phyloP scores from a whole-genome alignment of 2,329 filamentous ascomycete species.

The Pseudogymnoascus sp. region DNA sequence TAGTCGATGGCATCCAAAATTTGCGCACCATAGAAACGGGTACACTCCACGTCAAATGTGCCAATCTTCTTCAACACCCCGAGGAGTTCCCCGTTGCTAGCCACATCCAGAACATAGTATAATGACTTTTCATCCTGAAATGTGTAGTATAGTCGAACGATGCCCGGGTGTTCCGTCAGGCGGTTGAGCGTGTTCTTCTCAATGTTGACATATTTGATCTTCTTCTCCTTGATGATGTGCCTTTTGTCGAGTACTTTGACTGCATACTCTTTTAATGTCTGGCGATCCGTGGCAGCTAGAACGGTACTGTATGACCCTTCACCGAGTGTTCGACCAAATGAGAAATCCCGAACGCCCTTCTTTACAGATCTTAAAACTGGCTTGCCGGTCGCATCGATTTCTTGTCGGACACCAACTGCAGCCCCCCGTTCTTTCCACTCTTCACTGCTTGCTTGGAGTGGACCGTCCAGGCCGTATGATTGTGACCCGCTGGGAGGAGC shows the following conservation, averaged over 20 bases:
- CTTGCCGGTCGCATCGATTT: conserved; percentile 77
- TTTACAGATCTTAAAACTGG: conserved; percentile 78
- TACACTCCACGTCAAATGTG: conserved; percentile 92
- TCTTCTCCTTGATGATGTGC: conserved; percentile 99
- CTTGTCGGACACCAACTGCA: conserved; percentile 72
- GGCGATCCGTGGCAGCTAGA: conserved; percentile 82
- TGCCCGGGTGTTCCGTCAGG: conserved; percentile 90
- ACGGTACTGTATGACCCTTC: conserved; percentile 98
- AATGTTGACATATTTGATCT: conserved; percentile 99
- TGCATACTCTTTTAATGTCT: conserved; percentile 91
- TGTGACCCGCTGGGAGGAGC: conserved; percentile 24
- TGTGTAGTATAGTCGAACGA: conserved; percentile 95
- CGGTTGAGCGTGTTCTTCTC: conserved; percentile 97
- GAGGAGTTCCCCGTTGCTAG: conserved; percentile 82
- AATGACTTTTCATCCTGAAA: conserved; percentile 95
- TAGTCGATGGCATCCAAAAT: conserved; percentile 95
- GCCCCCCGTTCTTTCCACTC: conserved; percentile 96
- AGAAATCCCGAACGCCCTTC: conserved; percentile 95
- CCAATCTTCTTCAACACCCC: conserved; percentile 89
- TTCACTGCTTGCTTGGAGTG: conserved; percentile 60
- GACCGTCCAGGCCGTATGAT: conserved; percentile 48
- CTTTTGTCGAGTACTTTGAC: conserved; percentile 97
- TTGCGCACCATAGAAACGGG: conserved; percentile 87
- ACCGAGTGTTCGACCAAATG: conserved; percentile 80
- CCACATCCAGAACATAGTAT: conserved; percentile 94